These are phyloP conservation scores for Litchi chinensis DNA, from an alignment of 345 rosid species.

Conservation along the genomic window DNA sequence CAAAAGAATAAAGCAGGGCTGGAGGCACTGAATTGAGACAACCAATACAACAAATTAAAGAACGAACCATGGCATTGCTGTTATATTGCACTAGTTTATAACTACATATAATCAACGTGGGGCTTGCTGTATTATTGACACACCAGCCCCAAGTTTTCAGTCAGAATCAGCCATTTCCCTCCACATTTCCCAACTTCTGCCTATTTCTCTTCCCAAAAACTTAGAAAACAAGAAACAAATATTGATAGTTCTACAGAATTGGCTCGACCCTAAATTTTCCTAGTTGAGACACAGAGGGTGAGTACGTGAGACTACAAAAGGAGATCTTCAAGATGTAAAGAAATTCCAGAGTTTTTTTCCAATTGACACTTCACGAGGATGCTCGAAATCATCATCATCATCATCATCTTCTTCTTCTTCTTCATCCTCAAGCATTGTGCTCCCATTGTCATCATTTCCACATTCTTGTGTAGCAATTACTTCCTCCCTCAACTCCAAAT, in stretches of 20 bases:
- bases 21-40: background rate
- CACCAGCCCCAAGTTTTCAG: background rate
- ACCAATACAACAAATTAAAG: background rate
- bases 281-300: background rate
- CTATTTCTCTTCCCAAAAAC: background rate
- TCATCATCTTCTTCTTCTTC: conserved; percentile 44
- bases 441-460: conserved; percentile 44
- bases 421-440: conserved; percentile 50
- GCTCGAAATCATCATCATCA: conserved; percentile 58
- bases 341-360: conserved; percentile 87
- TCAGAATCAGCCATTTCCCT: background rate
- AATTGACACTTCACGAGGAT: conserved; percentile 63
- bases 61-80: background rate
- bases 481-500: conserved; percentile 44
- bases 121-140: background rate
- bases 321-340: conserved; percentile 54
- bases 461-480: conserved; percentile 37
- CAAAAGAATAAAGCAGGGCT: background rate
- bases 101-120: background rate
- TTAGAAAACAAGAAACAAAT: background rate
- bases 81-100: conserved; percentile 4
- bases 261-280: conserved; percentile 2
- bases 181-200: background rate
- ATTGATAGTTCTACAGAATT: background rate
- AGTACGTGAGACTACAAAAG: background rate